Base-by-base conservation (phyloP, 805 yeast species). In the Lipomyces starkeyi region DNA sequence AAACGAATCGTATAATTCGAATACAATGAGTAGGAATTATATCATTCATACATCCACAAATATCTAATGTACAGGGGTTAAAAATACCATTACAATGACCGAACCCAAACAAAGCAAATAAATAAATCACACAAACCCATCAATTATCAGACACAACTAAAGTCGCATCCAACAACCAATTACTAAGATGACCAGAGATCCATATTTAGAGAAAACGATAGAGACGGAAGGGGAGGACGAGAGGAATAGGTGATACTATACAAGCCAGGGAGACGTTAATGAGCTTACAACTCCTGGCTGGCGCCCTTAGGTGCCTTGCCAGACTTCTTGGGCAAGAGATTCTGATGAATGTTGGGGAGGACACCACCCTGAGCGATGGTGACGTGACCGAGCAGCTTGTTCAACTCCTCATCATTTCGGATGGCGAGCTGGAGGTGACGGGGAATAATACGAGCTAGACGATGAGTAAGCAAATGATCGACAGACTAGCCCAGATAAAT, bases 351-450 rank as follows among this genome's bases (percentile, higher is more conserved):
- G 89, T 92, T 91, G 85, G 98, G 98, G 83, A 93, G 87, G 77
- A 94, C 98, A 91, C 98, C 98, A 89, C 98, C 98, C 84, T 93
- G 97, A 75, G 98, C 97, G 78, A 93, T 94, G 74, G 97, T 93
- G 74, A 94, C 99, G 81, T 92, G 92, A 73, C 89, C 88, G 74
- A 94, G 86, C 78, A 93, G 87, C 83, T 91, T 93, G 91, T 94
- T 93, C 83, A 94, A 88, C 84, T 94, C 98, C 85, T 94, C 98
- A 87, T 94, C 98, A 81, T 93, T 94, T 88, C 98, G 91, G 87
- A 93, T 93, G 83, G 98, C 98, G 78, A 93, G 87, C 85, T 93
- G 97, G 84, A 93, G 88, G 84, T 93, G 98, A 87, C 98, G 94
- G 85, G 98, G 98, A 78, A 93, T 92, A 78, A 93, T 93, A 90